phyloP scores from a whole-genome alignment of 768 basidiomycete species.

The Naganishia onofrii region DNA sequence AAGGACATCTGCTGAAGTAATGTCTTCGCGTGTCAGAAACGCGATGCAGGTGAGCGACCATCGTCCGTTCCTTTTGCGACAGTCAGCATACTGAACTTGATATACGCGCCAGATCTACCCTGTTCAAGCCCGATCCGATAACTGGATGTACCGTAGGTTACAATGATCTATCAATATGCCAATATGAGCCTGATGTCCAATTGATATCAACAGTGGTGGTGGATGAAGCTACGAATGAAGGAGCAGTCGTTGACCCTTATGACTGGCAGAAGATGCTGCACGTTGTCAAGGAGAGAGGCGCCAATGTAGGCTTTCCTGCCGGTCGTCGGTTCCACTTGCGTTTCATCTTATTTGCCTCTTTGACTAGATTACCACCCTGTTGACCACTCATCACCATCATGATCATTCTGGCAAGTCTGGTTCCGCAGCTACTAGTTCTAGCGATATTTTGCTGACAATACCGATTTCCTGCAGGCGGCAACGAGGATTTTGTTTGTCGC shows the following conservation, averaged over 20 bases:
- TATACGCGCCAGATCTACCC: slow-evolving; percentile 37
- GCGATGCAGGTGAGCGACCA: slow-evolving; percentile 12
- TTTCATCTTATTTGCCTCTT: neutral
- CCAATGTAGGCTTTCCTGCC: slow-evolving; percentile 57
- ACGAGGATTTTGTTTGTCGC: slow-evolving; percentile 60
- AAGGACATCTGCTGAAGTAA: neutral
- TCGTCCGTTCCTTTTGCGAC: too few species aligned
- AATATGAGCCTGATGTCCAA: neutral
- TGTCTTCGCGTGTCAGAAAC: neutral
- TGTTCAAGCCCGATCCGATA: slow-evolving; percentile 47
- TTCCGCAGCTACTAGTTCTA: neutral
- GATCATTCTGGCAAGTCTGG: slow-evolving; percentile 68
- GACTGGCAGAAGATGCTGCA: slow-evolving; percentile 48
- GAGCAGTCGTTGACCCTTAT: slow-evolving; percentile 50
- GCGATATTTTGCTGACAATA: too few species aligned
- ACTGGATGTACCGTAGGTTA: slow-evolving; percentile 49
- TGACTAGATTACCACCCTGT: slow-evolving; percentile 40
- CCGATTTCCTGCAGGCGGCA: slow-evolving; percentile 56
- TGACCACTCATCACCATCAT: slow-evolving; percentile 89
- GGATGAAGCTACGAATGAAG: slow-evolving; percentile 46
- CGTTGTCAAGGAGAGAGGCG: slow-evolving; percentile 61
- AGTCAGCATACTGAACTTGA: neutral
- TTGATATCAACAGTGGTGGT: slow-evolving; percentile 34
- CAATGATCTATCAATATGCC: neutral
- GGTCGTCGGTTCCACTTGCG: neutral